Evolutionary conservation across 768 basidiomycete genomes (phyloP).

Genomic region (Cystobasidium onofrii): DNA sequence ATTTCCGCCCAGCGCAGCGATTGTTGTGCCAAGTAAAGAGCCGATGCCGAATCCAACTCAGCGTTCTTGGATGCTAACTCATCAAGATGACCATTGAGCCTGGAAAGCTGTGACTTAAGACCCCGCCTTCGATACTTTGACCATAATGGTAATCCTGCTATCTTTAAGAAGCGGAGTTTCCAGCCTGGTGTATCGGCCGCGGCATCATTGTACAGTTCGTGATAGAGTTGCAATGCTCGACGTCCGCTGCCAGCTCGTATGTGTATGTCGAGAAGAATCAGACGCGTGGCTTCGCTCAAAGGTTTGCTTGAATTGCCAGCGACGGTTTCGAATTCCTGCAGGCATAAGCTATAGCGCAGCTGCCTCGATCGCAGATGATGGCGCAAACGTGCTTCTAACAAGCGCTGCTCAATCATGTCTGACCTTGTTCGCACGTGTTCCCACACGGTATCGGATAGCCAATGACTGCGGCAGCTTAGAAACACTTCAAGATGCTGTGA

Average conservation of each 20-base stretch:
- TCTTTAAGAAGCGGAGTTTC: neutral
- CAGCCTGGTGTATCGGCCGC: neutral
- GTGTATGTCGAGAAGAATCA: neutral
- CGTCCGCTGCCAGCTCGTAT: neutral
- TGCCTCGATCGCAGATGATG: neutral
- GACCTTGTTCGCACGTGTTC: neutral
- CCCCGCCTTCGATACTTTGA: neutral
- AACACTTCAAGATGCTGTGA: neutral
- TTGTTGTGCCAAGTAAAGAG: neutral
- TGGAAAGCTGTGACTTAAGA: neutral
- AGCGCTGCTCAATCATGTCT: neutral
- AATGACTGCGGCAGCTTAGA: neutral
- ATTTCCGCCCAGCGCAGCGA: conserved; percentile 13
- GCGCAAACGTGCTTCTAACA: neutral
- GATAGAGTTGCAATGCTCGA: neutral
- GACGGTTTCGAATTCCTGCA: neutral
- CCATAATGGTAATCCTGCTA: neutral
- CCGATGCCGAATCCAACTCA: neutral
- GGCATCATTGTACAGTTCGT: neutral
- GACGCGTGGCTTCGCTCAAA: neutral
- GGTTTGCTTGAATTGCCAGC: neutral
- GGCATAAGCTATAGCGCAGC: neutral
- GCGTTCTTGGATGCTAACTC: neutral
- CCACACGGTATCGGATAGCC: neutral
- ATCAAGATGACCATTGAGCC: neutral